Conservation (phyloP, 257 asterid genomes). For the Solanum appendiculatum region DNA sequence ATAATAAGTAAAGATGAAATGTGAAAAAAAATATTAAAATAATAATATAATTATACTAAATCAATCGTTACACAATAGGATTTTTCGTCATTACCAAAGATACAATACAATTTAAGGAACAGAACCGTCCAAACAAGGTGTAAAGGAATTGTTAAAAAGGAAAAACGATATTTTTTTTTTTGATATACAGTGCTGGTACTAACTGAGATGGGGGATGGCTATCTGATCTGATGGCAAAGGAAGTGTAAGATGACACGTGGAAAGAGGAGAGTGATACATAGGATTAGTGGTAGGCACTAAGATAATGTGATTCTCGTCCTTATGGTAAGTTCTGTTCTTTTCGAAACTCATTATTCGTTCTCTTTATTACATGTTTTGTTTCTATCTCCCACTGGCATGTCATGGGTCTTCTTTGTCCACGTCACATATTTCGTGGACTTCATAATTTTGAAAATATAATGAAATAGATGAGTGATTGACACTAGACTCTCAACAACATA, state of each 20-base stretch:
- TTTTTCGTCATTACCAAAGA: no score
- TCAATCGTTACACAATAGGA: no score
- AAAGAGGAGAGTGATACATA: neutral
- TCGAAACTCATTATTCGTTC: neutral
- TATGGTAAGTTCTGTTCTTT: neutral
- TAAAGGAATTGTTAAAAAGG: no score
- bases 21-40: no score
- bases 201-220: no score
- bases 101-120: no score
- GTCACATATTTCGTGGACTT: neutral
- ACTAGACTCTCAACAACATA: neutral
- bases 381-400: neutral
- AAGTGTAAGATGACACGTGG: constrained; percentile 19
- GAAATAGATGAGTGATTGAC: neutral
- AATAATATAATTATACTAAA: no score
- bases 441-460: neutral
- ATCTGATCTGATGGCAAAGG: constrained; percentile 22
- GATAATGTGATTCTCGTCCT: constrained; percentile 5
- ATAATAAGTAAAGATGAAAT: no score
- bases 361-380: neutral
- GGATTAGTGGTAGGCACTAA: constrained; percentile 3
- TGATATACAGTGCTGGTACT: neutral
- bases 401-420: neutral
- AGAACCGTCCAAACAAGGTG: no score
- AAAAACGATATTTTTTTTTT: no score